These are phyloP conservation scores for Boletus pseudo-olivaceus DNA, from an alignment of 768 basidiomycete genomes.

Conservation along the genomic window DNA sequence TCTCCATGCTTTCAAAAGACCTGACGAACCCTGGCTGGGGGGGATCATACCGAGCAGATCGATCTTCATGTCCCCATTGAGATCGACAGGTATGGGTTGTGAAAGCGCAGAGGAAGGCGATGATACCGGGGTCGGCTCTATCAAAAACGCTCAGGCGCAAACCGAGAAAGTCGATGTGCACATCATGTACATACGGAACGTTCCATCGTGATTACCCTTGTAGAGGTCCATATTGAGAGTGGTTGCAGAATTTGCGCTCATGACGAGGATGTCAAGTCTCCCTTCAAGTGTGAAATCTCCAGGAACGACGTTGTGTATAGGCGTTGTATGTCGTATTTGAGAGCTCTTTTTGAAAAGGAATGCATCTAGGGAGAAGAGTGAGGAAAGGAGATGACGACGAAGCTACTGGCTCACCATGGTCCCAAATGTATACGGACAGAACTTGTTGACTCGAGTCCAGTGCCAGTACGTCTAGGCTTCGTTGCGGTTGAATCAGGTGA, in stretches of 20 bases:
- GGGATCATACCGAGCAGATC: slow-evolving; percentile 75
- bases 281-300: slow-evolving; percentile 95
- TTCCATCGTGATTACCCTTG: slow-evolving; percentile 54
- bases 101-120: slow-evolving; percentile 62
- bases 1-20: slow-evolving; percentile 66
- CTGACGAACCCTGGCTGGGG: slow-evolving; percentile 32
- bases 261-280: slow-evolving; percentile 83
- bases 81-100: slow-evolving; percentile 85
- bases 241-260: slow-evolving; percentile 56
- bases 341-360: slow-evolving; percentile 53
- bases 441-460: slow-evolving; percentile 74
- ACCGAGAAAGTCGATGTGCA: not conserved
- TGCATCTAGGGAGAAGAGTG: slow-evolving; percentile 39
- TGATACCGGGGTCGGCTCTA: slow-evolving; percentile 39
- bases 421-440: slow-evolving; percentile 77
- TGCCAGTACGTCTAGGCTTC: slow-evolving; percentile 77
- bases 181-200: slow-evolving; percentile 53
- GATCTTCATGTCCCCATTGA: slow-evolving; percentile 84
- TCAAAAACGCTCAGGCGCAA: not conserved
- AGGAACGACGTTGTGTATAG: slow-evolving; percentile 80
- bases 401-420: slow-evolving; percentile 55
- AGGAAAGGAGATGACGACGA: slow-evolving; percentile 1
- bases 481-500: not conserved
- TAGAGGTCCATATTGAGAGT: slow-evolving; percentile 71
- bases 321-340: slow-evolving; percentile 51